Evolutionary conservation across 2,329 filamentous ascomycete genomes (phyloP).

Genomic region (Phialocephala subalpina): DNA sequence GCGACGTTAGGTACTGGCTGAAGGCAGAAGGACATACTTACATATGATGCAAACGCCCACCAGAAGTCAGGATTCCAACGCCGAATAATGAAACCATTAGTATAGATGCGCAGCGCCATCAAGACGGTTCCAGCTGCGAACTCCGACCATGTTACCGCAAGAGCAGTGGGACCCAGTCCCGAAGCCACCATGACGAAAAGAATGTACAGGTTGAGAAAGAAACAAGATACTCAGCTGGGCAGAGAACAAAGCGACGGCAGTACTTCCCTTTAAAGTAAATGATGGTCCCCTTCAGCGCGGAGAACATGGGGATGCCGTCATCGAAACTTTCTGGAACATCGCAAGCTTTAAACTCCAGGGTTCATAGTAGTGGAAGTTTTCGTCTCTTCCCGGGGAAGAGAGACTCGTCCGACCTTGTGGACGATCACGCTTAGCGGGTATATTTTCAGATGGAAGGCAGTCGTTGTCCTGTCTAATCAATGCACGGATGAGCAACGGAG

Average conservation of each 20-base stretch:
- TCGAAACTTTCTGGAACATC: constrained; percentile 26
- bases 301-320: constrained; percentile 24
- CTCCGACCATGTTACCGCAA: constrained; percentile 27
- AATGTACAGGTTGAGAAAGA: constrained; percentile 25
- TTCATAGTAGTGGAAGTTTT: constrained; percentile 23
- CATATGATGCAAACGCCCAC: constrained; percentile 24
- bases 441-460: constrained; percentile 26
- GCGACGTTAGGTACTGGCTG: constrained; percentile 14
- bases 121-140: constrained; percentile 26
- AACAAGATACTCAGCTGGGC: constrained; percentile 22
- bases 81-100: constrained; percentile 27
- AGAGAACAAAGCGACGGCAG: constrained; percentile 21
- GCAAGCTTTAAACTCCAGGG: constrained; percentile 20
- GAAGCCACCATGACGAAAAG: constrained; percentile 27
- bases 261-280: constrained; percentile 26
- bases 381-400: constrained; percentile 21
- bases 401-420: constrained; percentile 22
- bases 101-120: constrained; percentile 25
- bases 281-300: constrained; percentile 19
- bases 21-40: constrained; percentile 19
- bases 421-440: constrained; percentile 25
- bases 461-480: constrained; percentile 23
- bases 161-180: constrained; percentile 25
- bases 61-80: constrained; percentile 28
- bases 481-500: constrained; percentile 23